Evolutionary conservation across 2,329 filamentous ascomycete genomes (phyloP).

Genomic region (Westerdykella sp.): DNA sequence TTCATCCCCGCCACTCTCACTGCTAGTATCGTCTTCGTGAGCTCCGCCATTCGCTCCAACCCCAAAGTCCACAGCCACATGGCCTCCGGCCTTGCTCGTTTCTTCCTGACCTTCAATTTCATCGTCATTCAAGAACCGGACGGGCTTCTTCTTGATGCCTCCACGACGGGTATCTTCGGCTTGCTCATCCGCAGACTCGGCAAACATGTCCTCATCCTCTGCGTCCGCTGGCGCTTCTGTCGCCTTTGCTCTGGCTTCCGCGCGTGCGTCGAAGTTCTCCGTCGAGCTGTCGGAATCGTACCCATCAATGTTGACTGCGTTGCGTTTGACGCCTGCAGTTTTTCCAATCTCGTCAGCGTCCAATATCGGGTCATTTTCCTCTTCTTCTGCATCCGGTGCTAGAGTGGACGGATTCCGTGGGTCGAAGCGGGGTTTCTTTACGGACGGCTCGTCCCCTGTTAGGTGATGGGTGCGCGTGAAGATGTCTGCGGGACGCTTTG

Average conservation of each 20-base stretch:
- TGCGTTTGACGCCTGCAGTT: conserved; percentile 71
- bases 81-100: conserved; percentile 66
- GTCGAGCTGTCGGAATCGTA: conserved; percentile 93
- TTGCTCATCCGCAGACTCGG: conserved; percentile 53
- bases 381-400: conserved; percentile 70
- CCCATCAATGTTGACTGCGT: conserved; percentile 91
- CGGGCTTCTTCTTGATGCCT: conserved; percentile 56
- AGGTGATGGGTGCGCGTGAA: conserved; percentile 70
- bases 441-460: conserved; percentile 47
- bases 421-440: conserved; percentile 87
- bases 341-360: conserved; percentile 89
- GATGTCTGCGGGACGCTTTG: conserved; percentile 75
- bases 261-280: conserved; percentile 76
- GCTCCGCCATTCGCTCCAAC: conserved; percentile 33
- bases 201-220: conserved; percentile 78
- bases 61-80: conserved; percentile 56
- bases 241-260: conserved; percentile 52
- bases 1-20: conserved; percentile 56
- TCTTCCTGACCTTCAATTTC: conserved; percentile 77
- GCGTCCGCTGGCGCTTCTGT: conserved; percentile 35
- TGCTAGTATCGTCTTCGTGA: conserved; percentile 57
- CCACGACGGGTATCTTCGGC: conserved; percentile 47
- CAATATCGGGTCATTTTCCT: conserved; percentile 64
- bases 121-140: conserved; percentile 53
- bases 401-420: conserved; percentile 89